Evolutionary conservation across 306 rosid species (phyloP), one percentile per base, ranked within the genome.

Genomic region (Comarum palustre): DNA sequence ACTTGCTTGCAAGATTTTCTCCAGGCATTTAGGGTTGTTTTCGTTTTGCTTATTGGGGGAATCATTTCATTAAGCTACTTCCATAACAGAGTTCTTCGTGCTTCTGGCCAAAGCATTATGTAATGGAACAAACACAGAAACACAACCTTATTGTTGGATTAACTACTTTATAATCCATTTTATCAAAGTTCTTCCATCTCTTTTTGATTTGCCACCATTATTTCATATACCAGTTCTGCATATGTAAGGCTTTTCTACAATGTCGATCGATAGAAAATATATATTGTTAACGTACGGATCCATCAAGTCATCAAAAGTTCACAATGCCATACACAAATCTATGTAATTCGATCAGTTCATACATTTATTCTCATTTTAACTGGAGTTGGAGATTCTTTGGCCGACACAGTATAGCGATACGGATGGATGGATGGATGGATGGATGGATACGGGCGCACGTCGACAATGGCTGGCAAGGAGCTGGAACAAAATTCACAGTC

Each of bases 61-160:
- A 13, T 70, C 20, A 8, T 70, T 54, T 38, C 25, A 25, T 54
- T 71, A 71, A 71, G 74, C 38, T 71, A 54, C 66, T 71, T 54
- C 15, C 20, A 45, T 38, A 13, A 52, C 16, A 13, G 24, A 41
- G 16, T 69, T 69, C 63, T 48, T 20, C 47, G 36, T 70, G 36
- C 50, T 14, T 52, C 32, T 52, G 4, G 9, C 50, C 50, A 13
- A 70, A 32, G 67, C 43, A 32, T 15, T 46, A 29, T 46, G 19
- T 46, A 48, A 29, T 42, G 52, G 34, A 66, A 24, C 32, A 66
- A 0, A 66, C 6, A 39, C 13, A 66, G 12, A 41, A 2, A 39
- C 11, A 52, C 27, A 20, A 14, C 59, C 60, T 22, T 54, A 54
- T 54, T 54, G 57, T 51, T 50, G 55, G 55, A 22, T 50, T 50